phyloP scores from a whole-genome alignment of 1,139 yeast genomes.

The Pichia sp. region DNA sequence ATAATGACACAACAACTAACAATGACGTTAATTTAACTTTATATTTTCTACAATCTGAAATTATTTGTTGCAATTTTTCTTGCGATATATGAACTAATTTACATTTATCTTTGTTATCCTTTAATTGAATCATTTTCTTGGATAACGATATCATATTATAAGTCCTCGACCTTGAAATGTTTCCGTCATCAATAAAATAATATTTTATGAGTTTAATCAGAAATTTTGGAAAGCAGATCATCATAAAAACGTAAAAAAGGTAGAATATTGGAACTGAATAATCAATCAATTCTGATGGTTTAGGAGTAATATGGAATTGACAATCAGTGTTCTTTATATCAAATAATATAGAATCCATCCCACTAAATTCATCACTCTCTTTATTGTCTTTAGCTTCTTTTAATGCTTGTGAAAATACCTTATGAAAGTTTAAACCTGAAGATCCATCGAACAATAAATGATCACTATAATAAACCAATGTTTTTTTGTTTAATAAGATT shows the following conservation, averaged over 20 bases:
- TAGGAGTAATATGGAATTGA: constrained; percentile 9
- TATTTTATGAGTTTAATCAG: constrained; percentile 8
- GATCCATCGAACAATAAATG: constrained; percentile 38
- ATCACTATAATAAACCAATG: constrained; percentile 31
- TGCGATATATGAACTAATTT: constrained; percentile 8
- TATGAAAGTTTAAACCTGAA: constrained; percentile 34
- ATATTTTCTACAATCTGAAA: constrained; percentile 5
- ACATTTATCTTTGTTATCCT: constrained; percentile 4
- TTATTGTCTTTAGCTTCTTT: background rate
- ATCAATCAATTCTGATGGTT: constrained; percentile 14
- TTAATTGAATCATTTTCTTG: constrained; percentile 4
- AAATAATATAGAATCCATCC: constrained; percentile 3
- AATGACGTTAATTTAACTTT: constrained; percentile 16
- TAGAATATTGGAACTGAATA: constrained; percentile 14
- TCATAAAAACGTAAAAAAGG: constrained; percentile 9
- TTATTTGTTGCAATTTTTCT: constrained; percentile 1
- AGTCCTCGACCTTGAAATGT: constrained; percentile 5
- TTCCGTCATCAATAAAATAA: constrained; percentile 12
- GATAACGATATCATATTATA: constrained; percentile 8
- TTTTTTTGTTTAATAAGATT: constrained; percentile 12
- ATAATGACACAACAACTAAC: constrained; percentile 8
- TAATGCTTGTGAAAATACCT: constrained; percentile 24
- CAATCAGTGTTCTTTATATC: background rate
- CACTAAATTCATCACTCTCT: background rate
- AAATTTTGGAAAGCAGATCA: constrained; percentile 9